Base-by-base conservation (phyloP, 2,329 filamentous ascomycete species). In the Colletotrichum sp. region DNA sequence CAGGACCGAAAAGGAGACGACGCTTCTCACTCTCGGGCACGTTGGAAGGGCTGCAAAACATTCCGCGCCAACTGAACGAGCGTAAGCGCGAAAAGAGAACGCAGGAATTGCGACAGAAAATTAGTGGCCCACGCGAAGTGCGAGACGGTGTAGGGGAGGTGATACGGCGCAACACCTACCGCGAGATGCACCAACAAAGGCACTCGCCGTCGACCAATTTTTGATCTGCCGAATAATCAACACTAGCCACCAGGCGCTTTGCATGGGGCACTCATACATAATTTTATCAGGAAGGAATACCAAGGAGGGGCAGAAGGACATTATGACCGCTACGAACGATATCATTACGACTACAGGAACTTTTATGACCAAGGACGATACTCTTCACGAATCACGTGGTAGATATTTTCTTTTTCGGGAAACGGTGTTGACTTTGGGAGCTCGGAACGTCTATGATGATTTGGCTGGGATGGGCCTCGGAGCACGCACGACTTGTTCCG, bases 131-230 rank as follows among this genome's bases (percentile, higher is more conserved):
- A 0, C 87, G 84, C 28, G 89, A 91, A 79, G 90, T 92, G 25
- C 85, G 90, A 30, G 90, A 92, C 77, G 90, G 90, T 5, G 89
- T 92, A 4, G 89, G 87, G 16, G 90, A 92, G 34, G 87, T 92
- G 64, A 88, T 92, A 61, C 85, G 88, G 66, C 84, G 86, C 43
- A 86, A 84, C 55, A 86, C 83, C 48, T 86, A 86, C 75, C 83
- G 82, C 66, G 84, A 82, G 22, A 78, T 79, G 1, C 81, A 70
- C 79, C 67, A 76, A 43, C 65, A 69, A 66, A 70, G 34, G 10
- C 67, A 70, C 39, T 30, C 58, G 22, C 43, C 66, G 5, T 48
- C 61, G 22, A 39, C 16, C 60, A 71, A 71, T 76, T 80, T 16
- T 77, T 79, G 34, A 78, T 76, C 10, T 25, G 16, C 48, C 27